phyloP scores from a whole-genome alignment of 257 asterid genomes.

The Penstemon eatonii region DNA sequence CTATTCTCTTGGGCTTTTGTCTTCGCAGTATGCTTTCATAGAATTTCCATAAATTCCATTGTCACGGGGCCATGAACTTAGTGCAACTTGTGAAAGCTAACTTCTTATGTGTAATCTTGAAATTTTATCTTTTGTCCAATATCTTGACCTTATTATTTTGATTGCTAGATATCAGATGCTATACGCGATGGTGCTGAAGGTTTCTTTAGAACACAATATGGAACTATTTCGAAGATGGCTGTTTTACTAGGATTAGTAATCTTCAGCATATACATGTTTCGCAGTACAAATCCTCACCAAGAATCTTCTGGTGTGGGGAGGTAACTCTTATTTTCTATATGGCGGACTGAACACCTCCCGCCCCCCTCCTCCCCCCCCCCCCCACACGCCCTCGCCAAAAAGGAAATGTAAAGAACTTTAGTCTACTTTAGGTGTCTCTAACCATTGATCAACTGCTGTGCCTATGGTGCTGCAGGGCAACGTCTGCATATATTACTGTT shows the following conservation, averaged over 20 bases:
- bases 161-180: slow-evolving; percentile 92
- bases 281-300: slow-evolving; percentile 87
- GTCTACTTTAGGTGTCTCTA: background rate
- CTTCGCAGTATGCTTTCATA: background rate
- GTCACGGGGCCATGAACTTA: slow-evolving; percentile 11
- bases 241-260: slow-evolving; percentile 65
- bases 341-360: background rate
- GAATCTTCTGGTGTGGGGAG: slow-evolving; percentile 92
- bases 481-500: slow-evolving; percentile 83
- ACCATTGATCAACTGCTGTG: slow-evolving; percentile 22
- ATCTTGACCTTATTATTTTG: slow-evolving; percentile 38
- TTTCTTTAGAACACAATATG: slow-evolving; percentile 93
- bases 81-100: slow-evolving; percentile 7
- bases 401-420: background rate
- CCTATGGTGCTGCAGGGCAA: slow-evolving; percentile 55
- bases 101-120: background rate
- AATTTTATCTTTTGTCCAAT: slow-evolving; percentile 22
- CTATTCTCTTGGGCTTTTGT: slow-evolving; percentile 17
- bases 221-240: slow-evolving; percentile 97
- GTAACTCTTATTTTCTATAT: slow-evolving; percentile 39
- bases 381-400: background rate
- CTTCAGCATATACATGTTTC: slow-evolving; percentile 78
- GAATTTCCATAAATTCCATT: background rate
- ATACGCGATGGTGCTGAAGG: slow-evolving; percentile 99
- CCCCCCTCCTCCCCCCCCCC: background rate